Evolutionary conservation across 441 rosid species (phyloP), one percentile per base, ranked within the genome.

Genomic region (Isatis lusitanica): DNA sequence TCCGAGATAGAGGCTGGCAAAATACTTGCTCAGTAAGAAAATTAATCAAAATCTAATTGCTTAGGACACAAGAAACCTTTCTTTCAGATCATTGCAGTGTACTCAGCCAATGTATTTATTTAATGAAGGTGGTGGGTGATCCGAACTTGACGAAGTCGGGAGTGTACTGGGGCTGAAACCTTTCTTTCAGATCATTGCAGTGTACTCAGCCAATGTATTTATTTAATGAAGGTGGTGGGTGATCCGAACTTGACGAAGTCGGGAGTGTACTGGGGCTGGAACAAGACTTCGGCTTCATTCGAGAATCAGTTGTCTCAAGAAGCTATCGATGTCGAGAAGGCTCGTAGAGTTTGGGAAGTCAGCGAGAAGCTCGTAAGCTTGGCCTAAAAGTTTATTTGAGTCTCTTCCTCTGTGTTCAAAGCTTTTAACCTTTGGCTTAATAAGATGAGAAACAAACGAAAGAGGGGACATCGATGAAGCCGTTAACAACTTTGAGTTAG

Each of bases 241-340:
- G 88, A 93, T 24, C 91, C 90, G 9, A 84, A 80, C 85, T 83
- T 91, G 70, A 81, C 90, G 12, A 92, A 89, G 72, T 92, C 95
- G 0, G 97, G 97, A 16, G 95, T 89, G 18, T 92, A 94, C 82
- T 89, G 97, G 97, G 92, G 97, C 91, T 91, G 97, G 97, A 91
- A 91, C 82, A 87, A 91, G 80, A 78, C 84, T 44, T 88, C 93
- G 2, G 85, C 98, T 63, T 89, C 97, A 13, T 91, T 88, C 48
- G 94, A 93, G 84, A 93, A 89, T 74, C 89, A 83, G 82, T 73
- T 89, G 33, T 93, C 97, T 2, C 44, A 83, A 70, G 98, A 91
- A 80, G 98, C 98, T 12, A 88, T 96, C 62, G 84, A 91, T 56
- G 78, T 73, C 3, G 90, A 85, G 74, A 91, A 93, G 78, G 97